A percentile compares a stretch with the other conserved stretches of the same genome.
phyloP scores from a whole-genome alignment of 2,329 filamentous ascomycete species.

The Pyricularia grisea region DNA sequence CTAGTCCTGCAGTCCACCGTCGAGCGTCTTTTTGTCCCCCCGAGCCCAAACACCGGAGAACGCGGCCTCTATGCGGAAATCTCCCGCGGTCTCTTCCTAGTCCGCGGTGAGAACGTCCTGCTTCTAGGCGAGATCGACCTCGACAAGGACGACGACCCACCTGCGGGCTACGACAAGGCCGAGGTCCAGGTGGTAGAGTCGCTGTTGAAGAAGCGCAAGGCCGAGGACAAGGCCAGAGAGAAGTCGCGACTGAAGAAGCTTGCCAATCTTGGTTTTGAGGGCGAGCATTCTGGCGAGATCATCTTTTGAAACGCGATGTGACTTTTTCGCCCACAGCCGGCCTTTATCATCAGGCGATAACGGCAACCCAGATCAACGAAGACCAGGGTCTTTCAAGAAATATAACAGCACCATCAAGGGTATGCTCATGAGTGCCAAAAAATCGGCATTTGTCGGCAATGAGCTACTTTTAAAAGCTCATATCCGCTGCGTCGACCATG shows the following conservation, averaged over 20 bases:
- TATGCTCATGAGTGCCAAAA: background rate
- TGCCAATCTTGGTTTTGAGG: constrained; percentile 75
- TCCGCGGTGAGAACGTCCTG: constrained; percentile 94
- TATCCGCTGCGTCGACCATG: constrained; percentile 1
- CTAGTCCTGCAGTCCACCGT: constrained; percentile 88
- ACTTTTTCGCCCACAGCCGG: constrained; percentile 2
- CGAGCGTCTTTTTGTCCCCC: constrained; percentile 70
- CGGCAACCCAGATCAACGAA: background rate
- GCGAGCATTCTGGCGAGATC: constrained; percentile 70
- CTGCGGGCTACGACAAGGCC: constrained; percentile 51
- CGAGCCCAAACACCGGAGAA: constrained; percentile 29
- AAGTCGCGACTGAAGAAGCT: constrained; percentile 65
- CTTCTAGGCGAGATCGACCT: constrained; percentile 93
- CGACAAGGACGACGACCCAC: constrained; percentile 86
- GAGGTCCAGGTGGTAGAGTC: constrained; percentile 46
- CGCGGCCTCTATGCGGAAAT: constrained; percentile 71
- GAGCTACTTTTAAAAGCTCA: background rate
- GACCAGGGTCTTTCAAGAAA: background rate
- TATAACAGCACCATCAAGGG: background rate
- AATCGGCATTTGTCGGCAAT: background rate
- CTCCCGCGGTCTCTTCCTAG: constrained; percentile 76
- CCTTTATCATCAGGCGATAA: background rate
- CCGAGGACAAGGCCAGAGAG: constrained; percentile 60
- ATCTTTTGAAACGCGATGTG: background rate
- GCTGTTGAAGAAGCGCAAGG: constrained; percentile 63